Base-by-base conservation (phyloP, 1,139 yeast species). In the Scheffersomyces insectosa region DNA sequence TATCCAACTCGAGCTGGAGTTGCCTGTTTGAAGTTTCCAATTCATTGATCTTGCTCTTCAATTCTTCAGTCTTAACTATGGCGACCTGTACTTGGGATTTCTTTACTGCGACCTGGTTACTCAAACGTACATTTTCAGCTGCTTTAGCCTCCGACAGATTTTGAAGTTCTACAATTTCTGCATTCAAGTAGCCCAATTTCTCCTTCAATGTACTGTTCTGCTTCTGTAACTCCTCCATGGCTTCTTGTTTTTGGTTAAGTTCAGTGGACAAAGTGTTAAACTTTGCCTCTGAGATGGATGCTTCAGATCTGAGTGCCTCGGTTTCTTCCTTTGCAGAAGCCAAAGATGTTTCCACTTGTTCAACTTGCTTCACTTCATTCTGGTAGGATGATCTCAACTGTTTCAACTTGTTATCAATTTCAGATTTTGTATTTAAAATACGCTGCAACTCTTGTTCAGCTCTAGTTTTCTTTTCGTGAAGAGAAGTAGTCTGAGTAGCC, bases 211-310 rank as follows among this genome's bases (percentile, higher is more conserved):
- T 57, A 13, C 79, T 70, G 52, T 86, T 88, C 52, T 80, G 80
- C 54, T 82, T 80, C 61, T 86, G 91, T 20, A 86, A 77, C 38
- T 76, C 79, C 43, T 84, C 88, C 47, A 83, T 71, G 16, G 78
- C 76, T 7, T 76, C 62, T 53, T 85, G 85, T 40, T 83, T 71
- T 41, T 79, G 80, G 50, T 82, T 82, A 51, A 86, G 75, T 52
- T 88, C 84, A 1, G 82, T 60, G 45, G 88, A 86, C 37, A 87
- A 77, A 10, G 89, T 83, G 57, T 87, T 85, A 52, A 81, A 79
- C 50, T 83, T 86, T 7, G 96, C 96, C 61, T 91, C 96, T 2
- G 90, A 79, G 39, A 88, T 76, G 1, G 90, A 81, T 3, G 88
- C 75, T 54, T 91, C 95, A 41, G 88, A 81, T 54, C 87, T 76